Conservation (phyloP, 306 rosid species). For the Comarum palustre region DNA sequence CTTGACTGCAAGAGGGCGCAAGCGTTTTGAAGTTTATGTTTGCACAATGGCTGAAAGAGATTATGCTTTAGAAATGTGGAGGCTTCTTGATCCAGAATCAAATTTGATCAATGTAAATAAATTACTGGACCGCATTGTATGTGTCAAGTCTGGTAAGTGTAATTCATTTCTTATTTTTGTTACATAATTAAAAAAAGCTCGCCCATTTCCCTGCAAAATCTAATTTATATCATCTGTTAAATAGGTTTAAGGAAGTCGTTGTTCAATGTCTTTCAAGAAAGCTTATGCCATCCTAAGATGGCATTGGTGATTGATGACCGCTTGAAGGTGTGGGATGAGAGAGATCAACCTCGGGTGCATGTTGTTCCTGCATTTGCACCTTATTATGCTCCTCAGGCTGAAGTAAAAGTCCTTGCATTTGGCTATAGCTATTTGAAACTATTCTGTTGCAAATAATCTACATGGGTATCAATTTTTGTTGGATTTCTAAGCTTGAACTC, state of each 20-base stretch:
- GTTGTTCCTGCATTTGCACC: constrained; percentile 99
- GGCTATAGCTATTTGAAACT: constrained; percentile 23
- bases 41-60: constrained; percentile 99
- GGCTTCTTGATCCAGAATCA: constrained; percentile 99
- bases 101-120: constrained; percentile 88
- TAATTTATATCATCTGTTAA: constrained; percentile 16
- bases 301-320: constrained; percentile 98
- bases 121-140: constrained; percentile 82
- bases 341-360: constrained; percentile 94
- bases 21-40: constrained; percentile 99
- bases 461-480: constrained; percentile 8
- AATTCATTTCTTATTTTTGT: constrained; percentile 22
- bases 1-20: constrained; percentile 96
- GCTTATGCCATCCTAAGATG: constrained; percentile 91
- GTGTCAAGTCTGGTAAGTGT: constrained; percentile 88
- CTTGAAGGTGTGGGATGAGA: constrained; percentile 98
- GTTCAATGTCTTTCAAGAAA: constrained; percentile 89
- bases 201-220: constrained; percentile 19
- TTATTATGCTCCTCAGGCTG: constrained; percentile 96
- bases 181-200: constrained; percentile 7
- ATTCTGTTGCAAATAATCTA: constrained; percentile 1
- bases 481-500: constrained; percentile 15
- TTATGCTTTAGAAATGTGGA: constrained; percentile 99
- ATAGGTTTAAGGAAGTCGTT: constrained; percentile 86
- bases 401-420: constrained; percentile 45